phyloP scores from a whole-genome alignment of 1,284 basidiomycete species.

The Moniliella sp. region DNA sequence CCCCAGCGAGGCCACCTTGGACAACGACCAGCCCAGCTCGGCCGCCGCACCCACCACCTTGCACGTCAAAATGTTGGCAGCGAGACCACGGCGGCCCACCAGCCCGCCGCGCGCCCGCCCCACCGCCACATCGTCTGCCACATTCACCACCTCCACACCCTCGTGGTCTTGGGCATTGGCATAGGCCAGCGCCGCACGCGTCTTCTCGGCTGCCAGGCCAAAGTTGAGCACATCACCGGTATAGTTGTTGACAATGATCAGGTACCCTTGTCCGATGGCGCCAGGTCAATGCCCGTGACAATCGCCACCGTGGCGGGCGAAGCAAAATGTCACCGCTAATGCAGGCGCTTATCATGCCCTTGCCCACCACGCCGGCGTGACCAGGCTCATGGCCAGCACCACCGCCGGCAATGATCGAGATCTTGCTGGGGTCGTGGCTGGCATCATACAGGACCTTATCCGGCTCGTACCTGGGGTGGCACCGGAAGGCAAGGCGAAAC shows the following conservation, averaged over 20 bases:
- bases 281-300: slow-evolving; percentile 35
- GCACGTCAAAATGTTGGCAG: slow-evolving; percentile 35
- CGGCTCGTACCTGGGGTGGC: slow-evolving; percentile 10
- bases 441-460: slow-evolving; percentile 30
- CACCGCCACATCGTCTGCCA: slow-evolving; percentile 38
- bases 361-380: slow-evolving; percentile 34
- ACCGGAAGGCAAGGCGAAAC: background rate
- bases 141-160: slow-evolving; percentile 38
- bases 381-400: slow-evolving; percentile 38
- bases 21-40: slow-evolving; percentile 16
- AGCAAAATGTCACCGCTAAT: slow-evolving; percentile 39
- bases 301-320: slow-evolving; percentile 39
- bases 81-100: slow-evolving; percentile 37
- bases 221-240: slow-evolving; percentile 39
- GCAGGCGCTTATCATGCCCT: slow-evolving; percentile 36
- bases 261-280: slow-evolving; percentile 1
- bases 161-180: slow-evolving; percentile 26
- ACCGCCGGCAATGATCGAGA: slow-evolving; percentile 37
- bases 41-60: slow-evolving; percentile 30
- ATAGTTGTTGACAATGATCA: slow-evolving; percentile 36
- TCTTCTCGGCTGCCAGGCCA: slow-evolving; percentile 19
- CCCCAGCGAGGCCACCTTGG: slow-evolving; percentile 32
- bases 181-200: slow-evolving; percentile 19
- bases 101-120: slow-evolving; percentile 36
- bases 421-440: slow-evolving; percentile 34